These are phyloP conservation scores for Raddia distichophylla DNA, from an alignment of 176 grass and related monocot genomes.

Conservation along the genomic window DNA sequence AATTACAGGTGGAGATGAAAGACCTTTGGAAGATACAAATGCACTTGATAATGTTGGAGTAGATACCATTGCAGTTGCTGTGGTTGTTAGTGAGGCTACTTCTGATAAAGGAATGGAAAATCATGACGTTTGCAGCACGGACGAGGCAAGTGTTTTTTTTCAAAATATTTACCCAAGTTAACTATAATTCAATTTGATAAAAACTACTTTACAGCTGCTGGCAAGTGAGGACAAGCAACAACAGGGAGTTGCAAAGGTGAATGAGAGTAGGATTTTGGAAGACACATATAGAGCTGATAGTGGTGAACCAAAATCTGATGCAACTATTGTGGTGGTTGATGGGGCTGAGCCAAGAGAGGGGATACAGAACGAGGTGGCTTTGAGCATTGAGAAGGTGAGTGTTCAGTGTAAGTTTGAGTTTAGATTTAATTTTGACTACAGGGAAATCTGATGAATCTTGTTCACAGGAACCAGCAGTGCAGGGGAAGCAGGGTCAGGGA, in stretches of 20 bases:
- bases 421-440: constrained; percentile 9
- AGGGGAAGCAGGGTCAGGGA: constrained; percentile 26
- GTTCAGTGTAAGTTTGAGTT: constrained; percentile 4
- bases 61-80: constrained; percentile 1
- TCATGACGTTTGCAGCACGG: neutral
- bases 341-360: constrained; percentile 3
- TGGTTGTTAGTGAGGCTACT: constrained; percentile 21
- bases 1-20: constrained; percentile 31
- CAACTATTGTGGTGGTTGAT: neutral
- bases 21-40: constrained; percentile 23
- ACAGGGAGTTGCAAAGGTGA: constrained; percentile 21
- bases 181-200: constrained; percentile 28
- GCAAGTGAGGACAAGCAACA: constrained; percentile 31
- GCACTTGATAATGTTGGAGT: constrained; percentile 8
- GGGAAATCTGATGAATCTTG: constrained; percentile 1
- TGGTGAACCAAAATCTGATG: constrained; percentile 31
- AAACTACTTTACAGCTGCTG: constrained; percentile 37
- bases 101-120: constrained; percentile 24
- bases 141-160: constrained; percentile 42
- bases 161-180: constrained; percentile 8
- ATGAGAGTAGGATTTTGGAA: constrained; percentile 33
- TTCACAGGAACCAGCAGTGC: constrained; percentile 18
- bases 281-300: constrained; percentile 13
- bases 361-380: constrained; percentile 8
- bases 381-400: constrained; percentile 42